phyloP scores from a whole-genome alignment of 345 rosid genomes.

The Sisymbrium altissimum region DNA sequence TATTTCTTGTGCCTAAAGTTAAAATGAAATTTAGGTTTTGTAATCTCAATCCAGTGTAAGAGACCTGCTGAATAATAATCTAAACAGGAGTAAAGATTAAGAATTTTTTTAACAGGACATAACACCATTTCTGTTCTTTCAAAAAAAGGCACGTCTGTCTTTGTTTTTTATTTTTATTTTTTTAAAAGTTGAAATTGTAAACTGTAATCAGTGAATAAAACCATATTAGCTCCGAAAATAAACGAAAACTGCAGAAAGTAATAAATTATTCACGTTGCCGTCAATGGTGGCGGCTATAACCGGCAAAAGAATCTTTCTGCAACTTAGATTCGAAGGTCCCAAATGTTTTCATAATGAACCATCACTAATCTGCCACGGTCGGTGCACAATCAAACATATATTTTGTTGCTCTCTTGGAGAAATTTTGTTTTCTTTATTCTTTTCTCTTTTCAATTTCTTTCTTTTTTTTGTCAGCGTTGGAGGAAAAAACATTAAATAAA shows the following conservation, averaged over 20 bases:
- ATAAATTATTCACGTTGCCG: background rate
- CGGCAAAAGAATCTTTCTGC: background rate
- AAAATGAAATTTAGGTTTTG: background rate
- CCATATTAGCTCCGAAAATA: no score
- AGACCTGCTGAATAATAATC: background rate
- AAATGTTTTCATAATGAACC: background rate
- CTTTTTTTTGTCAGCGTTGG: background rate
- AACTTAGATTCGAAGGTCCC: background rate
- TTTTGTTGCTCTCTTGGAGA: background rate
- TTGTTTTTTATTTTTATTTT: no score
- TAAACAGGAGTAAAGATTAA: background rate
- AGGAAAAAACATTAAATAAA: background rate
- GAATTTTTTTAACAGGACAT: background rate
- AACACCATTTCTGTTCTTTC: background rate
- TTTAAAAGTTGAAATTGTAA: no score
- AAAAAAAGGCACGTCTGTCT: background rate
- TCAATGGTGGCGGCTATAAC: background rate
- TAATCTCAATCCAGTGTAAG: background rate
- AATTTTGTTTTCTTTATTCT: background rate
- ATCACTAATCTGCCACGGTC: background rate
- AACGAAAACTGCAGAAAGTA: no score
- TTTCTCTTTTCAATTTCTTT: no score
- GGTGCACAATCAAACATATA: background rate
- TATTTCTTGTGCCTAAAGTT: background rate
- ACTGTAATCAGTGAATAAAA: no score